Conservation (phyloP, 805 yeast genomes). For the Schwanniomyces polymorphus region DNA sequence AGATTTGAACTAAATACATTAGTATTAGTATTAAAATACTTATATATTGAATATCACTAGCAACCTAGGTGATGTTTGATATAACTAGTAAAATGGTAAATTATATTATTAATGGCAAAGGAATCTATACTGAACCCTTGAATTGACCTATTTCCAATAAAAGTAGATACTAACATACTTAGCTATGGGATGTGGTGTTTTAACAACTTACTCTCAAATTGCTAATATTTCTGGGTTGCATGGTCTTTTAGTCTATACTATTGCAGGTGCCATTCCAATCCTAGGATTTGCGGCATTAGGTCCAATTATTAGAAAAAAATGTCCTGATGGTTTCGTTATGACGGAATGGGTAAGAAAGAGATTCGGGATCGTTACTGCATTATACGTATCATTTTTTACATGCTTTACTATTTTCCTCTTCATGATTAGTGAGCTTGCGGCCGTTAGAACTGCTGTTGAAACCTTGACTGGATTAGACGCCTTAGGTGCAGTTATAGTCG, state of each 20-base stretch:
- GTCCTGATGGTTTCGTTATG: slow-evolving; percentile 88
- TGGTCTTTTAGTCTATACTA: slow-evolving; percentile 78
- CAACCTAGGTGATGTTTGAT: too few species aligned
- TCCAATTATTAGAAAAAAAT: slow-evolving; percentile 70
- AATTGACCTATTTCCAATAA: slow-evolving; percentile 5
- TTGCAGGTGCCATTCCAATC: slow-evolving; percentile 82
- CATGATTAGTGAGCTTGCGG: slow-evolving; percentile 85
- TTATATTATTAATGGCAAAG: not conserved
- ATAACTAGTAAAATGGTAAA: not conserved
- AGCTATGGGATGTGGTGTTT: slow-evolving; percentile 89
- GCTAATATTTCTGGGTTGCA: slow-evolving; percentile 86
- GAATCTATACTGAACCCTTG: not conserved
- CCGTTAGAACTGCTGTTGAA: slow-evolving; percentile 73
- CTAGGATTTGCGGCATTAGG: slow-evolving; percentile 81
- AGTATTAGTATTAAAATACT: not conserved
- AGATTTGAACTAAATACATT: not conserved
- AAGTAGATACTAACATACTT: not conserved
- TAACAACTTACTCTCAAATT: slow-evolving; percentile 83
- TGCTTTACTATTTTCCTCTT: slow-evolving; percentile 81
- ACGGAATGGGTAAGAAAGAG: slow-evolving; percentile 93
- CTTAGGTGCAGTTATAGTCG: slow-evolving; percentile 77
- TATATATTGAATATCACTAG: too few species aligned
- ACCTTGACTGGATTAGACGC: slow-evolving; percentile 79
- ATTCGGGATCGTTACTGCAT: slow-evolving; percentile 69
- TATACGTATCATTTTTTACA: slow-evolving; percentile 79